These are phyloP conservation scores for Boletus sp. DNA, from an alignment of 768 basidiomycete species.

Conservation along the genomic window DNA sequence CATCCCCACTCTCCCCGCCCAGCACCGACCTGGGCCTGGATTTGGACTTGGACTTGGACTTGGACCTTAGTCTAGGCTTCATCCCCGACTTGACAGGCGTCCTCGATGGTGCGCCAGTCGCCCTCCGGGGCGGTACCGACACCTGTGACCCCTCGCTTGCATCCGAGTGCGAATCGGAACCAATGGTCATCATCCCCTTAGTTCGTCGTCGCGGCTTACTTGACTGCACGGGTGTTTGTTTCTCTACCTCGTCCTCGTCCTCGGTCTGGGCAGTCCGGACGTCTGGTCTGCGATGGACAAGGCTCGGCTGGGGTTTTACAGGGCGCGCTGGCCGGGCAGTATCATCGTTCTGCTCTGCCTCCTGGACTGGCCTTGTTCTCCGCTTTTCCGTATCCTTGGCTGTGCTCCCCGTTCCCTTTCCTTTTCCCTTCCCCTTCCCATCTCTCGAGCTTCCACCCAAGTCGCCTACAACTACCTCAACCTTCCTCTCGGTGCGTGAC, in stretches of 20 bases:
- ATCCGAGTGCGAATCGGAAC: neutral
- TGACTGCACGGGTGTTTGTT: neutral
- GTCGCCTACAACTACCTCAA: neutral
- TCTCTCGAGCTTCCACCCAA: neutral
- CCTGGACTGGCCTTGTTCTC: neutral
- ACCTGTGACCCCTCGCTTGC: neutral
- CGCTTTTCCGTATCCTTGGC: neutral
- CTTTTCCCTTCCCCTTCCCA: neutral
- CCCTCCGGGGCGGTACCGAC: slow-evolving; percentile 14
- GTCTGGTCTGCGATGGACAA: slow-evolving; percentile 1
- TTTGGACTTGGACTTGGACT: slow-evolving; percentile 7
- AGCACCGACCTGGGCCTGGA: neutral
- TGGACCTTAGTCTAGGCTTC: slow-evolving; percentile 23
- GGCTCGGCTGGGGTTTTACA: neutral
- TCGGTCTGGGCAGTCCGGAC: neutral
- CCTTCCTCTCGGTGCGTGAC: neutral
- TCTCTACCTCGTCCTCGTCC: neutral
- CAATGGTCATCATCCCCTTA: neutral
- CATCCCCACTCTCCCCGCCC: neutral
- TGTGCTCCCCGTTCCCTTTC: neutral
- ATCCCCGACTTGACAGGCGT: slow-evolving; percentile 30
- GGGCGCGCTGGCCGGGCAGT: neutral
- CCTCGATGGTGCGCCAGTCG: neutral
- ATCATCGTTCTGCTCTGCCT: neutral
- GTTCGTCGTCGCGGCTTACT: neutral